Evolutionary conservation across 352 stramenopile species (phyloP), one percentile per base, ranked within the genome.

Genomic region (Phytophthora fragariaefolia): DNA sequence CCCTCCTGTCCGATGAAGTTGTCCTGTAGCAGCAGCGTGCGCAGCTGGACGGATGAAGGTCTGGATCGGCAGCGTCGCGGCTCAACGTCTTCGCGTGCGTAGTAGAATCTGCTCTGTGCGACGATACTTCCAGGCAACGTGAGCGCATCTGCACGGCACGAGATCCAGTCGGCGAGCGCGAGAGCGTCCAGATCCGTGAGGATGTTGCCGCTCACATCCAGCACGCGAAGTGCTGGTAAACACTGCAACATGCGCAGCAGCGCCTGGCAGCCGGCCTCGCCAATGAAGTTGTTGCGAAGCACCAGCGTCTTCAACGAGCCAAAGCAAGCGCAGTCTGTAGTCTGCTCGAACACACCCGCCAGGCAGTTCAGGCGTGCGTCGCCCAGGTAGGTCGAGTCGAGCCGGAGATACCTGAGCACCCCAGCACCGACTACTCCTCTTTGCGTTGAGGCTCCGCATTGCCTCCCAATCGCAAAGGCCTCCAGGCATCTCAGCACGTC

Each of bases 211-310:
- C 69, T 72, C 48, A 91, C 58, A 17, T 78, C 72, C 28, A 91
- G 59, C 15, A 58, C 53, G 5, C 55, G 63, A 1, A 89, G 70
- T 10, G 24, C 27, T 18, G 56, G 71, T 49, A 73, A 47, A 43
- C 53, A 54, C 4, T 27, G 61, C 27, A 90, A 48, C 26, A 67
- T 58, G 6, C 57, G 43, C 20, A 80, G 60, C 10, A 91, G 54
- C 20, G 74, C 71, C 13, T 69, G 58, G 17, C 69, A 70, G 7
- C 80, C 79, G 12, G 71, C 80, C 36, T 85, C 78, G 1, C 82
- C 82, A 8, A 86, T 76, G 58, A 89, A 91, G 50, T 91, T 91
- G 30, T 80, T 82, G 22, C 78, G 69, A 43, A 91, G 48, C 23
- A 76, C 62, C 20, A 91, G 52, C 56, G 53, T 70, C 26, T 76